Evolutionary conservation across 2,329 filamentous ascomycete species (phyloP).

Genomic region (Hymenoscyphus scutula): DNA sequence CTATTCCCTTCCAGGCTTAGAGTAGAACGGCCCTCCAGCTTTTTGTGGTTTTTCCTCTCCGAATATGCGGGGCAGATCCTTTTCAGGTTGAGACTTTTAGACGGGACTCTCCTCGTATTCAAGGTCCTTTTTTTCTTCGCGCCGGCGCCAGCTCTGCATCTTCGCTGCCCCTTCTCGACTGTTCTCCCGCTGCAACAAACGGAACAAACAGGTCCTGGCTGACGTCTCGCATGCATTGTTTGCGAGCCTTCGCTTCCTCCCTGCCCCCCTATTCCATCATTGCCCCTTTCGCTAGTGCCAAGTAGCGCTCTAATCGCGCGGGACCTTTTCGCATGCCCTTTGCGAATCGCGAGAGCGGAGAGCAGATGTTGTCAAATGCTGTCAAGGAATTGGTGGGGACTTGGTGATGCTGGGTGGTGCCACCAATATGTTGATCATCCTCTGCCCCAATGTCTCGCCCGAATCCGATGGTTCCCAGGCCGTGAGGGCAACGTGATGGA

Average conservation of each 20-base stretch:
- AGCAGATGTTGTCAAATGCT: not conserved
- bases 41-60: not conserved
- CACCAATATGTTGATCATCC: not conserved
- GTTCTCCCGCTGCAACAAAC: not conserved
- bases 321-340: not conserved
- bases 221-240: constrained; percentile 1
- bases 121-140: not conserved
- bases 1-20: not conserved
- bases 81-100: not conserved
- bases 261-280: not conserved
- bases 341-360: not conserved
- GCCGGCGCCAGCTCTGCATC: not conserved
- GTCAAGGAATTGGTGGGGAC: not conserved
- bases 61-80: constrained; percentile 1
- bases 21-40: not conserved
- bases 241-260: not conserved
- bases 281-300: not conserved
- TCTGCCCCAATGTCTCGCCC: not conserved
- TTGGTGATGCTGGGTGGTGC: no score
- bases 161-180: not conserved
- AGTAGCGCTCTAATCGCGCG: not conserved
- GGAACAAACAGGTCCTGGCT: not conserved
- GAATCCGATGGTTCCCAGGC: not conserved
- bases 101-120: not conserved
- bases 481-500: not conserved